These are phyloP conservation scores for Dictyostelium firmibasis DNA, from an alignment of 78 protist genomes.

Conservation along the genomic window DNA sequence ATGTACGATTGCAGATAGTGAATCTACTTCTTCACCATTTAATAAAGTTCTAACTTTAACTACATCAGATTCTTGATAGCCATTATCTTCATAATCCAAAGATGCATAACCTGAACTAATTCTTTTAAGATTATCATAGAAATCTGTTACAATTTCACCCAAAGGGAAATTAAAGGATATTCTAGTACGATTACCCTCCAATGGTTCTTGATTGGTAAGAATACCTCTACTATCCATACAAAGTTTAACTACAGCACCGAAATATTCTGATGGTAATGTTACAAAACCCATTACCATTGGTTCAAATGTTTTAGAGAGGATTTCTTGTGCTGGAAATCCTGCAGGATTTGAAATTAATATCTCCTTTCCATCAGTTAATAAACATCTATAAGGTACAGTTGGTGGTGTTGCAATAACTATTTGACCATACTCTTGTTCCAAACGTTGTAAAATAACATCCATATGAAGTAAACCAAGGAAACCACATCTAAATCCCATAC, in stretches of 20 bases:
- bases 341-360: slow-evolving; percentile 67
- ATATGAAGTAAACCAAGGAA: slow-evolving; percentile 96
- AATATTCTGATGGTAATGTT: slow-evolving; percentile 81
- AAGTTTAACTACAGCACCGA: slow-evolving; percentile 68
- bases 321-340: slow-evolving; percentile 10
- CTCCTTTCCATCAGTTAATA: slow-evolving; percentile 26
- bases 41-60: slow-evolving; percentile 76
- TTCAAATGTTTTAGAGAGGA: slow-evolving; percentile 39
- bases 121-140: slow-evolving; percentile 82
- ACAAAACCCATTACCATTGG: slow-evolving; percentile 84
- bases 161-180: slow-evolving; percentile 87
- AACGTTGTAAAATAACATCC: slow-evolving; percentile 92
- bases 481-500: slow-evolving; percentile 95
- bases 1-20: slow-evolving; percentile 85
- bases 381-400: slow-evolving; percentile 85
- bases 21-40: slow-evolving; percentile 87
- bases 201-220: slow-evolving; percentile 23
- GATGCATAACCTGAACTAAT: slow-evolving; percentile 90
- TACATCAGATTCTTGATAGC: slow-evolving; percentile 74
- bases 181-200: slow-evolving; percentile 59
- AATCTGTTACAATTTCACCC: slow-evolving; percentile 85
- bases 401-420: slow-evolving; percentile 92
- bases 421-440: slow-evolving; percentile 85
- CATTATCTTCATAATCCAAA: slow-evolving; percentile 88
- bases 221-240: slow-evolving; percentile 69